Percentiles rank a stretch among this genome's conserved stretches.
phyloP scores from a whole-genome alignment of 2,329 filamentous ascomycete genomes.

The Periglandula ipomoeae region DNA sequence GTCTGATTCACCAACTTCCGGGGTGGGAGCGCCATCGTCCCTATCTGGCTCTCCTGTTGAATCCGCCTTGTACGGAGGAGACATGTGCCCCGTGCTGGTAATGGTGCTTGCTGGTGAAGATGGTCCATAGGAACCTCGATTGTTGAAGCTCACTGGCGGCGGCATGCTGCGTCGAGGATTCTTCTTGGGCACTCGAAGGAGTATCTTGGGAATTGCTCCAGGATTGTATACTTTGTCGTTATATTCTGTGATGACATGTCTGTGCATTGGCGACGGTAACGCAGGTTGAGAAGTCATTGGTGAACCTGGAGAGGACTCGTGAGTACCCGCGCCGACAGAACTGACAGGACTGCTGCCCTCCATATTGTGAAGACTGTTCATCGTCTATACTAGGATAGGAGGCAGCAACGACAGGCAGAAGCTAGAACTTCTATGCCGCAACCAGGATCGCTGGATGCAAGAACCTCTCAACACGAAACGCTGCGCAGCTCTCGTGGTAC shows the following conservation, averaged over 20 bases:
- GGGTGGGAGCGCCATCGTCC: slow-evolving; percentile 10
- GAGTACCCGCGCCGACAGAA: background rate
- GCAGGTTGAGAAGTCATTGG: slow-evolving; percentile 16
- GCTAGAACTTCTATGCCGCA: too few relatives aligned
- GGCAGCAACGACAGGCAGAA: too few relatives aligned
- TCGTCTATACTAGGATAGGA: background rate
- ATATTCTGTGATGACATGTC: slow-evolving; percentile 28
- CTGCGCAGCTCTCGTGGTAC: background rate
- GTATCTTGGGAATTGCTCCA: slow-evolving; percentile 14
- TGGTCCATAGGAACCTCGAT: slow-evolving; percentile 12
- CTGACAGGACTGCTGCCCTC: background rate
- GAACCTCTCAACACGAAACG: background rate
- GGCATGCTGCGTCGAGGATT: slow-evolving; percentile 16
- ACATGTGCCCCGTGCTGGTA: slow-evolving; percentile 7
- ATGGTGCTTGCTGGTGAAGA: slow-evolving; percentile 14
- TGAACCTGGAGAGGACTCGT: slow-evolving; percentile 7
- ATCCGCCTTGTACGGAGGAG: slow-evolving; percentile 3
- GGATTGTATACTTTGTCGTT: slow-evolving; percentile 12
- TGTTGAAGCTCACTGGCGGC: background rate
- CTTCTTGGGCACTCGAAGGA: slow-evolving; percentile 22
- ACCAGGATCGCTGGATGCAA: too few relatives aligned
- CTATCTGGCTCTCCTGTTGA: background rate
- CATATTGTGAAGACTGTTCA: background rate
- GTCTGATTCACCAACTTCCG: background rate
- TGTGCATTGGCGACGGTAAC: slow-evolving; percentile 19